phyloP scores from a whole-genome alignment of 177 flowering plant species.

The Vitis hybrid region DNA sequence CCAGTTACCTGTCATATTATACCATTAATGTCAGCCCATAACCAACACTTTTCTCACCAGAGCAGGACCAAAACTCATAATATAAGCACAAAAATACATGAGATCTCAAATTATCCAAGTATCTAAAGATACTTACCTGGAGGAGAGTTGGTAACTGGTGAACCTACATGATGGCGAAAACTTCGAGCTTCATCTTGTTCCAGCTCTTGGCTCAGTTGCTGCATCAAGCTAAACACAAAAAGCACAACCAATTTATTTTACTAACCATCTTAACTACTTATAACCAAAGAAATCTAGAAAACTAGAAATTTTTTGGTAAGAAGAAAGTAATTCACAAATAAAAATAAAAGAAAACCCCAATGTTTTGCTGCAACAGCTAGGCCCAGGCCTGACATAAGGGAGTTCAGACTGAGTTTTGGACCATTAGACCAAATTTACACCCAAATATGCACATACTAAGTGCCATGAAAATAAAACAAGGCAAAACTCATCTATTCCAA shows the following conservation, averaged over 20 bases:
- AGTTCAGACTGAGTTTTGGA: too few species aligned
- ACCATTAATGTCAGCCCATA: constrained; percentile 9
- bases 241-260: neutral
- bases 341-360: too few species aligned
- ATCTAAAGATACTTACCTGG: constrained; percentile 31
- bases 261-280: neutral
- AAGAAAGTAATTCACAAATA: neutral
- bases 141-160: constrained; percentile 50
- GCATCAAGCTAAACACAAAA: constrained; percentile 39
- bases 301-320: neutral
- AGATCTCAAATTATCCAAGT: neutral
- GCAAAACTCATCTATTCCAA: too few species aligned
- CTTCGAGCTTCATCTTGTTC: constrained; percentile 49
- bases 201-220: constrained; percentile 49
- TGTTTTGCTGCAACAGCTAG: too few species aligned
- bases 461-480: too few species aligned
- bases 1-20: constrained; percentile 73
- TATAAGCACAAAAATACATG: neutral
- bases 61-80: neutral
- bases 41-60: constrained; percentile 4
- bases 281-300: neutral
- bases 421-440: too few species aligned
- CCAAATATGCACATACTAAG: too few species aligned
- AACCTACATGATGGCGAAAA: constrained; percentile 44
- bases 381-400: too few species aligned